phyloP scores from a whole-genome alignment of 108 stramenopile species.

The Skeletonema marinoi region DNA sequence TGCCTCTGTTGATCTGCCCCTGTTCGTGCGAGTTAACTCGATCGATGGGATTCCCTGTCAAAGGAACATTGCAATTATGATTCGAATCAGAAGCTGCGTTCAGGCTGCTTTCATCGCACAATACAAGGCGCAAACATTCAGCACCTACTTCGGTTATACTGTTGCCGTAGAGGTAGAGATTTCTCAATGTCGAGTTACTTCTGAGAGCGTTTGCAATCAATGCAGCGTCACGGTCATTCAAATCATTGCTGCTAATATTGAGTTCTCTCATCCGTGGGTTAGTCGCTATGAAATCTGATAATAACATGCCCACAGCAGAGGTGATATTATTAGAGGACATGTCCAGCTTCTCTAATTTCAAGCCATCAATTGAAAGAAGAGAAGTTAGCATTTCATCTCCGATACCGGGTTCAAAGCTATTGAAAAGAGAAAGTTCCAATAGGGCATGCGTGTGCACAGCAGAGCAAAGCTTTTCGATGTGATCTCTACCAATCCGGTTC shows the following conservation, averaged over 20 bases:
- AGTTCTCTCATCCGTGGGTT: neutral
- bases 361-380: neutral
- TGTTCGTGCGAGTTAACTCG: neutral
- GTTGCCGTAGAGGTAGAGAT: neutral
- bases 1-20: neutral
- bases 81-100: neutral
- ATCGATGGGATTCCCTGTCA: too few species aligned
- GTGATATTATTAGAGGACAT: neutral
- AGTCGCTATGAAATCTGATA: neutral
- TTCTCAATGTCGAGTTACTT: neutral
- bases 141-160: neutral
- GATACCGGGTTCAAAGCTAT: neutral
- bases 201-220: neutral
- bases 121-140: neutral
- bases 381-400: neutral
- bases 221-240: neutral
- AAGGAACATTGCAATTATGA: neutral
- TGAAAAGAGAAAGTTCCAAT: neutral
- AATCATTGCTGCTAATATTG: neutral
- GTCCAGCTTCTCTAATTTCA: neutral
- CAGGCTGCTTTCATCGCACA: neutral
- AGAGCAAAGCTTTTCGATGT: neutral
- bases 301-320: neutral
- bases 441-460: neutral
- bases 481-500: too few species aligned